Evolutionary conservation across 1,284 basidiomycete genomes (phyloP).

Genomic region (Papiliotrema nemorosa): DNA sequence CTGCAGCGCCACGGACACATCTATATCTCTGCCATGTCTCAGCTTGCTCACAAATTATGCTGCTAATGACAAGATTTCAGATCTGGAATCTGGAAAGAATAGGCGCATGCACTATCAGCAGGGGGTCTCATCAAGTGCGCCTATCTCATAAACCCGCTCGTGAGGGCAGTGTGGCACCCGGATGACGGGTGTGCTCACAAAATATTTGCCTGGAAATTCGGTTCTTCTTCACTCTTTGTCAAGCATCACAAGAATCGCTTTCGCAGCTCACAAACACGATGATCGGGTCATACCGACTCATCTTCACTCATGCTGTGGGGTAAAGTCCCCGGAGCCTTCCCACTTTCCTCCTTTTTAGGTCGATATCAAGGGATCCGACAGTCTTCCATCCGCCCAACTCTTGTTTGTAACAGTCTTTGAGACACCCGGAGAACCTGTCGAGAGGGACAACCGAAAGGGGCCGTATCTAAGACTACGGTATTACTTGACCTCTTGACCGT

Average conservation of each 20-base stretch:
- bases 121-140: too few species aligned
- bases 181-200: neutral
- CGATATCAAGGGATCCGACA: too few species aligned
- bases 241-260: conserved; percentile 45
- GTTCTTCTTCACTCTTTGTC: conserved; percentile 13
- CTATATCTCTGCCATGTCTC: too few species aligned
- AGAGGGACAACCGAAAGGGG: neutral
- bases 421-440: too few species aligned
- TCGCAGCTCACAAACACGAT: conserved; percentile 43
- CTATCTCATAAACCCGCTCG: too few species aligned
- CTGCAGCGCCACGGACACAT: too few species aligned
- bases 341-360: conserved; percentile 2
- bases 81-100: too few species aligned
- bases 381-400: neutral
- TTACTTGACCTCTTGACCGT: neutral
- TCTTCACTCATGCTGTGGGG: conserved; percentile 39
- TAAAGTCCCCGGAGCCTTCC: conserved; percentile 49
- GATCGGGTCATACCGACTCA: conserved; percentile 6
- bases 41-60: too few species aligned
- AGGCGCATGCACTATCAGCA: too few species aligned
- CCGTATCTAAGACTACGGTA: neutral
- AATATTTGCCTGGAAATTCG: neutral
- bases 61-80: too few species aligned
- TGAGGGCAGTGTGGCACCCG: neutral
- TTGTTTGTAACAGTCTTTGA: neutral